Conservation (phyloP, 2,329 filamentous ascomycete genomes). For the Diaporthe sp. region DNA sequence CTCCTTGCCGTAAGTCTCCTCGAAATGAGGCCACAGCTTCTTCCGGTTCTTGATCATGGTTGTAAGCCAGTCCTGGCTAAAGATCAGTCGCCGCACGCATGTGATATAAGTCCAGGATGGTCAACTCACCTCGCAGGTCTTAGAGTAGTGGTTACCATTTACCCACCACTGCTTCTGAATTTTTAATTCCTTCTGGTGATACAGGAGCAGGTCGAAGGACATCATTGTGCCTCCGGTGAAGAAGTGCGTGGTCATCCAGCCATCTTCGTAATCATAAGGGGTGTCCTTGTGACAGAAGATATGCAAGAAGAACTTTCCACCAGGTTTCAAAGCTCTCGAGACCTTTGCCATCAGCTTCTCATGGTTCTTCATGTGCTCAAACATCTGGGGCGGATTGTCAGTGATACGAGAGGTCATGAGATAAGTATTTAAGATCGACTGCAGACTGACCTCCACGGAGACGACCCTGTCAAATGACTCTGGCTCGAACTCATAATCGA, state of each 20-base stretch:
- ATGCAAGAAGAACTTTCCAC: conserved; percentile 78
- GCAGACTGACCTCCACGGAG: conserved; percentile 66
- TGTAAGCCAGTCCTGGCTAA: conserved; percentile 69
- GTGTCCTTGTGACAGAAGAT: conserved; percentile 74
- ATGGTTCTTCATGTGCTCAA: conserved; percentile 85
- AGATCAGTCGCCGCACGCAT: neutral
- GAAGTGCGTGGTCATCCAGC: conserved; percentile 82
- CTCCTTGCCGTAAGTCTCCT: conserved; percentile 74
- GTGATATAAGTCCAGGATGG: no score
- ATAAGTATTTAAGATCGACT: neutral
- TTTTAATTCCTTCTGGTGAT: conserved; percentile 73
- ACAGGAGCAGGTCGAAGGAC: conserved; percentile 74
- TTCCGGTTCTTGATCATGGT: conserved; percentile 71
- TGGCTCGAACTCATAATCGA: conserved; percentile 73
- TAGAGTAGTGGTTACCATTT: conserved; percentile 75
- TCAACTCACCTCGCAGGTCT: conserved; percentile 72
- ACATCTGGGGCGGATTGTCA: conserved; percentile 59
- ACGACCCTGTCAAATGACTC: conserved; percentile 74
- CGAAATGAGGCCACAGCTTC: conserved; percentile 72
- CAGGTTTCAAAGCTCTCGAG: conserved; percentile 67
- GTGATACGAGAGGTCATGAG: neutral
- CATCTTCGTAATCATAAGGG: conserved; percentile 78
- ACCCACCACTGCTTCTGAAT: conserved; percentile 79
- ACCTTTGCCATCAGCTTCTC: conserved; percentile 75
- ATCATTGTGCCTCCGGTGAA: conserved; percentile 82